phyloP scores from a whole-genome alignment of 2,329 filamentous ascomycete species.

The Fusarium albosuccineum region DNA sequence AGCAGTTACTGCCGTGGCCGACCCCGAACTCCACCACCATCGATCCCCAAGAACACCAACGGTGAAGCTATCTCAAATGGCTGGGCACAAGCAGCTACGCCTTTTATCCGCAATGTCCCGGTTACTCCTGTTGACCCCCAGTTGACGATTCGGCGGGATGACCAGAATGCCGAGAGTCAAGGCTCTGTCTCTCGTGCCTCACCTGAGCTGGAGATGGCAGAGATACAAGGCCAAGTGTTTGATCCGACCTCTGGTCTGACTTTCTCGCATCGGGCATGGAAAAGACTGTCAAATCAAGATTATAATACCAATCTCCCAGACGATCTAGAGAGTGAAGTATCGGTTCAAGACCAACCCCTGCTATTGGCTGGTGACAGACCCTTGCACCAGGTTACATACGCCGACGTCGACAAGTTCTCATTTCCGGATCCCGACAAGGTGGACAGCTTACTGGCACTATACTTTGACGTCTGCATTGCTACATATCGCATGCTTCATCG shows the following conservation, averaged over 20 bases:
- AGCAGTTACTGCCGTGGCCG: conserved; percentile 51
- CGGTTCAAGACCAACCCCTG: background rate
- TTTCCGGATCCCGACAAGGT: background rate
- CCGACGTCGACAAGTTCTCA: background rate
- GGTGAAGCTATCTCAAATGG: background rate
- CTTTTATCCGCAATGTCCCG: background rate
- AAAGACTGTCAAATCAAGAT: background rate
- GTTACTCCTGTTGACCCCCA: background rate
- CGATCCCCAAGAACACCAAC: conserved; percentile 1
- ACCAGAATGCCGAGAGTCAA: background rate
- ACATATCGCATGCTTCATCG: conserved; percentile 69
- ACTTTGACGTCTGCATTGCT: conserved; percentile 70
- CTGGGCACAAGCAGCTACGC: background rate
- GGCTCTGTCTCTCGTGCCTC: background rate
- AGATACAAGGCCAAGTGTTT: conserved; percentile 7
- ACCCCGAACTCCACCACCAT: conserved; percentile 50
- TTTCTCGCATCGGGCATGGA: background rate
- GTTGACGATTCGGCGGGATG: background rate
- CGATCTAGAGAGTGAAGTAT: background rate
- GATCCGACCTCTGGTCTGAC: conserved; percentile 4
- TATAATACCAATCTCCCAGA: background rate
- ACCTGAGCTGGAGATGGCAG: background rate
- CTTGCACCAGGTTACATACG: background rate
- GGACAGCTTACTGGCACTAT: conserved; percentile 57
- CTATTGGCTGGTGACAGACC: background rate